Evolutionary conservation across 305 asterid species (phyloP).

Genomic region (Fraxinus albicans): DNA sequence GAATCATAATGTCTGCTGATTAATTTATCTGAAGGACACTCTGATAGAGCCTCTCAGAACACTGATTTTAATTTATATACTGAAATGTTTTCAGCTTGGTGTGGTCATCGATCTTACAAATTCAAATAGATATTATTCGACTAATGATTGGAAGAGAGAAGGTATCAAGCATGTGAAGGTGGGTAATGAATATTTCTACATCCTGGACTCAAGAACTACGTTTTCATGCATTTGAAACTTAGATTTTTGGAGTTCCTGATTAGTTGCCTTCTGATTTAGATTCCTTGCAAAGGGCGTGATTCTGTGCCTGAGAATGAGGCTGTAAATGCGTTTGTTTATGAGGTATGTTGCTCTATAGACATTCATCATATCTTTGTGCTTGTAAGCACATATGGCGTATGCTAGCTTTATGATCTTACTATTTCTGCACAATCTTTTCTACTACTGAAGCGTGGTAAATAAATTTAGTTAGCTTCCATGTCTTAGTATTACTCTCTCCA

Average conservation of each 20-base stretch:
- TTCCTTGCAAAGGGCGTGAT: conserved; percentile 95
- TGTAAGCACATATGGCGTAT: neutral
- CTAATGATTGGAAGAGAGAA: conserved; percentile 66
- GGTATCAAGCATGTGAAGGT: conserved; percentile 97
- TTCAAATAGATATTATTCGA: conserved; percentile 76
- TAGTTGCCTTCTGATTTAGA: conserved; percentile 44
- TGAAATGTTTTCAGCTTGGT: conserved; percentile 71
- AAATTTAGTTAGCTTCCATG: conserved; percentile 6
- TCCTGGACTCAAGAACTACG: conserved; percentile 11
- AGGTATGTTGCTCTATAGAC: conserved; percentile 49
- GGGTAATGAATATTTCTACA: conserved; percentile 26
- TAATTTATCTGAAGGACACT: conserved; percentile 8
- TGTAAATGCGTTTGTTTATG: conserved; percentile 79
- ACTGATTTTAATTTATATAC: conserved; percentile 23
- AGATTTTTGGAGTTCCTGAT: conserved; percentile 31
- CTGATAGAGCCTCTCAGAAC: conserved; percentile 23
- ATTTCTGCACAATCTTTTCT: conserved; percentile 4
- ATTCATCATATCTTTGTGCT: neutral
- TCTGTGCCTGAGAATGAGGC: conserved; percentile 92
- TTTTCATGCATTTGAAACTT: neutral
- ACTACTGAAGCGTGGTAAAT: neutral
- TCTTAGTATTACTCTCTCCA: conserved; percentile 4
- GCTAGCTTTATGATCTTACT: neutral
- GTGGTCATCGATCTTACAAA: conserved; percentile 98
- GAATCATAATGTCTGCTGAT: conserved; percentile 13